Evolutionary conservation across 192 early-diverging fungal genomes (phyloP).

Genomic region (Linnemannia schmuckeri): DNA sequence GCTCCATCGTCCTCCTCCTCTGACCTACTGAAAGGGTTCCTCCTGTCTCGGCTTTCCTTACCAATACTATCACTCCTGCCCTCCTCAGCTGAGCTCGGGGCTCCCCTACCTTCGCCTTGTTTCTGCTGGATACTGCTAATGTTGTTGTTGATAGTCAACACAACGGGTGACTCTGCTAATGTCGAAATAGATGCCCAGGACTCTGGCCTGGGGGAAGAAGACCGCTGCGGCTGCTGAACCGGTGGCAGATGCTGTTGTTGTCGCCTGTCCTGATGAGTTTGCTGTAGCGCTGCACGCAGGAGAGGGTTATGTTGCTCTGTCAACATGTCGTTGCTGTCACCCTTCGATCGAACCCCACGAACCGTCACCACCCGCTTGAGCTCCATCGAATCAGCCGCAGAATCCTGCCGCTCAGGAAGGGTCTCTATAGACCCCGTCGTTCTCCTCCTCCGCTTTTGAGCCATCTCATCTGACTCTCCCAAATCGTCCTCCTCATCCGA

Average conservation of each 20-base stretch:
- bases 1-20: constrained; percentile 18
- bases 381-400: neutral
- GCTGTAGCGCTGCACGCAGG: neutral
- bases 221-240: neutral
- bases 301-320: constrained; percentile 21
- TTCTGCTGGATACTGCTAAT: neutral
- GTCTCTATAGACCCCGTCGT: constrained; percentile 19
- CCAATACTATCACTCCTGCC: neutral
- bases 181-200: constrained; percentile 36
- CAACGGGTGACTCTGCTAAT: neutral
- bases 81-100: neutral
- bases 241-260: neutral
- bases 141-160: neutral
- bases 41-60: neutral
- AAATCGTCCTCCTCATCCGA: constrained; percentile 51
- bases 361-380: neutral
- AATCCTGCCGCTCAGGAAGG: neutral
- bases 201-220: neutral
- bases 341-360: neutral
- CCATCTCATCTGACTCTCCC: constrained; percentile 16
- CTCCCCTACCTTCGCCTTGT: neutral
- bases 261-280: neutral
- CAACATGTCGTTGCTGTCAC: constrained; percentile 3
- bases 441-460: constrained; percentile 19
- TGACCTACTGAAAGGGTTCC: neutral